Evolutionary conservation across 2,329 filamentous ascomycete genomes (phyloP).

Genomic region (Paraphaeosphaeria sporulosa): DNA sequence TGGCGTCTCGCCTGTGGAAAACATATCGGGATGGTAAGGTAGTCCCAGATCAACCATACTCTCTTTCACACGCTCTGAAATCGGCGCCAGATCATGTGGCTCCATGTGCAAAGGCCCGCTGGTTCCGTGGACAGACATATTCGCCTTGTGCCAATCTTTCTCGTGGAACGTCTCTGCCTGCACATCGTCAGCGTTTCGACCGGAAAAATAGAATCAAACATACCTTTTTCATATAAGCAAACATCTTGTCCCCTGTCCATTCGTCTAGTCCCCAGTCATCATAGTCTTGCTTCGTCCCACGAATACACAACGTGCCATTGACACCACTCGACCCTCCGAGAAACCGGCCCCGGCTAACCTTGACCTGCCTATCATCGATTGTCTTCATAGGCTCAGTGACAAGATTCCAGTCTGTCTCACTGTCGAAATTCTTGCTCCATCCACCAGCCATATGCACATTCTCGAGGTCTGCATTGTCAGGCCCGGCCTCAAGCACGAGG

Average conservation of each 20-base stretch:
- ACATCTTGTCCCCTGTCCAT: constrained; percentile 66
- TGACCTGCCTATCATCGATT: constrained; percentile 55
- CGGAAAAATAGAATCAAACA: not conserved
- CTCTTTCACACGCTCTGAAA: constrained; percentile 62
- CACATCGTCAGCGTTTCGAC: not conserved
- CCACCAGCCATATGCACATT: constrained; percentile 41
- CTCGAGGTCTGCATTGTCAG: constrained; percentile 17
- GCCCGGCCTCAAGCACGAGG: constrained; percentile 58
- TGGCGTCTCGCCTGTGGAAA: constrained; percentile 54
- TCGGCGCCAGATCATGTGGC: constrained; percentile 66
- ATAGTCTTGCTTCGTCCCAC: constrained; percentile 58
- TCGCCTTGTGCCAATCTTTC: constrained; percentile 65
- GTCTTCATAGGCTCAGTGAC: constrained; percentile 50
- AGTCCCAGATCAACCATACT: constrained; percentile 64
- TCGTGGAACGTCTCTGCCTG: constrained; percentile 64
- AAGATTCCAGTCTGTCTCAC: constrained; percentile 62
- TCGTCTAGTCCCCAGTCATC: constrained; percentile 65
- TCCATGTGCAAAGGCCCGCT: constrained; percentile 63
- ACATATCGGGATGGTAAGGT: constrained; percentile 66
- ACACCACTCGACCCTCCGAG: constrained; percentile 59
- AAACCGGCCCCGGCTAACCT: constrained; percentile 59
- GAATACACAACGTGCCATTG: constrained; percentile 60
- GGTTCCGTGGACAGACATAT: constrained; percentile 54
- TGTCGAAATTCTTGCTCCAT: constrained; percentile 54
- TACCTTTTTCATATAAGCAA: constrained; percentile 57